Conservation (phyloP, 192 early-diverging fungal species). For the Coemansia sp. region DNA sequence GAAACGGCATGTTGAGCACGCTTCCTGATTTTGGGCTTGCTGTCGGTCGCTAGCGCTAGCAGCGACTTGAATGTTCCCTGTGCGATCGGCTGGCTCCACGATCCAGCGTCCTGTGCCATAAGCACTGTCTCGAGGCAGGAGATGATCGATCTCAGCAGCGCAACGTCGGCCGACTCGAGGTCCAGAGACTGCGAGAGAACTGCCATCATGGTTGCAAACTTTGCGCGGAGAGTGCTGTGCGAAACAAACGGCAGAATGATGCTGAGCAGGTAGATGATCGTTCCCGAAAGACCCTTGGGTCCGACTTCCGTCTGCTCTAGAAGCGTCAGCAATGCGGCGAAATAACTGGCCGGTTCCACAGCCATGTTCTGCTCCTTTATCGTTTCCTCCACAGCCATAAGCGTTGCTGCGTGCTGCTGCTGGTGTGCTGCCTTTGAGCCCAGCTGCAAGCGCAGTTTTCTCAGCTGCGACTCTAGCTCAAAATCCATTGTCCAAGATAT, state of each 20-base stretch:
- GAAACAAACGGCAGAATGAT: constrained; percentile 71
- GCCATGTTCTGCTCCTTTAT: constrained; percentile 72
- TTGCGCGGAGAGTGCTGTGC: constrained; percentile 58
- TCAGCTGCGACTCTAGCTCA: constrained; percentile 45
- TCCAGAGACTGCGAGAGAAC: constrained; percentile 60
- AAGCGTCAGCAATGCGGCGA: constrained; percentile 80
- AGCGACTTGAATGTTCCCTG: constrained; percentile 74
- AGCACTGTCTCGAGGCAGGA: constrained; percentile 79
- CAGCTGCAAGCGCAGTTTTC: constrained; percentile 59
- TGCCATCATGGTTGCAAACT: constrained; percentile 64
- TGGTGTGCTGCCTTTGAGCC: constrained; percentile 82
- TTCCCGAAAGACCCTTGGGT: constrained; percentile 56
- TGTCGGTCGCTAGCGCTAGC: constrained; percentile 75
- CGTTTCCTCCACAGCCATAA: constrained; percentile 76
- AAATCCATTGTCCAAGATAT: constrained; percentile 29
- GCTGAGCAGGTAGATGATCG: constrained; percentile 79
- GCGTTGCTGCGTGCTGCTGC: constrained; percentile 72
- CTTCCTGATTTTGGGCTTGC: constrained; percentile 86
- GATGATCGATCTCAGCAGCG: constrained; percentile 76
- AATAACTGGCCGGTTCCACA: constrained; percentile 80
- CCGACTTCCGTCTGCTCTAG: constrained; percentile 57
- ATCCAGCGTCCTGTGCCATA: constrained; percentile 69
- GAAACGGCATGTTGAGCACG: constrained; percentile 82
- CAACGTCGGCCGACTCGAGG: constrained; percentile 71
- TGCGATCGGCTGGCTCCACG: constrained; percentile 69